Evolutionary conservation across 306 rosid species (phyloP), one percentile per base, ranked within the genome.

Genomic region (Cicer chorassanicum): DNA sequence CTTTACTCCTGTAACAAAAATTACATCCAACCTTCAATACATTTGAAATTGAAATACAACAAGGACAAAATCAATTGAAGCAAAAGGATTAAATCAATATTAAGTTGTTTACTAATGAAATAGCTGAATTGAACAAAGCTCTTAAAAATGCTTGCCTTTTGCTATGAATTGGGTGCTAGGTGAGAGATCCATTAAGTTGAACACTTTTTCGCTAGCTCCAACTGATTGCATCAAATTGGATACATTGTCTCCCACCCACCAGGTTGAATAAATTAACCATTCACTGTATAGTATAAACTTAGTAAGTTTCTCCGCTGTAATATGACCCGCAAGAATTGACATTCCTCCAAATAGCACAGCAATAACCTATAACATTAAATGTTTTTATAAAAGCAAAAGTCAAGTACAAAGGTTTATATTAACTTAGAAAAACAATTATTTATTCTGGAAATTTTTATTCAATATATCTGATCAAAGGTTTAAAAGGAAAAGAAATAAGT

Each of bases 121-220:
- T 14, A 60, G 44, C 9, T 6, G 39, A 65, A 65, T 80, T 78
- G 73, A 70, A 73, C 44, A 62, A 4, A 63, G 56, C 65, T 69
- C 70, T 18, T 38, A 45, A 51, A 78, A 80, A 68, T 45, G 54
- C 94, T 91, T 88, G 84, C 98, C 98, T 84, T 70, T 80, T 74
- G 88, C 65, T 43, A 16, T 50, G 73, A 91, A 94, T 88, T 92
- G 97, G 84, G 83, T 85, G 80, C 97, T 90, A 41, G 97, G 90
- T 38, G 77, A 81, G 79, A 94, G 97, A 82, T 94, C 97, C 97
- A 94, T 91, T 78, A 94, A 81, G 73, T 87, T 89, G 82, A 94
- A 94, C 63, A 94, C 98, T 79, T 94, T 94, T 83, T 94, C 98
- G 78, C 97, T 91, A 49, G 98, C 98, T 71, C 98, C 98, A 68